Conservation (phyloP, 768 basidiomycete species). For the Hygrocybe punicea region DNA sequence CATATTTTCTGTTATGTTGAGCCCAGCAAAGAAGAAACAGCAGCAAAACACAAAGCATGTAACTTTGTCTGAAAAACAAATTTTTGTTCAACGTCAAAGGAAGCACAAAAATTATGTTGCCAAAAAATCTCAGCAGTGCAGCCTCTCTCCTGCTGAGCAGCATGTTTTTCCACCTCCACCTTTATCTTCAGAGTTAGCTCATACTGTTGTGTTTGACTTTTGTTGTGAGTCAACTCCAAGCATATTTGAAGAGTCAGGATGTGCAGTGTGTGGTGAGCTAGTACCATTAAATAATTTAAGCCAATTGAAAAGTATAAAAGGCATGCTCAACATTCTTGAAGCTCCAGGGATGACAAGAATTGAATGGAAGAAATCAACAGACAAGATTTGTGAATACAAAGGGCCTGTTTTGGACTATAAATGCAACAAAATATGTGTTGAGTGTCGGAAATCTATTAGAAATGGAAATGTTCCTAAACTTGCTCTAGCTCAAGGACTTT, state of each 20-base stretch:
- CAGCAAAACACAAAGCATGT: not conserved
- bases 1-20: not conserved
- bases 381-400: slow-evolving; percentile 9
- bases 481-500: slow-evolving; percentile 30
- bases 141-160: too few species aligned
- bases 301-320: slow-evolving; percentile 6
- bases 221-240: not conserved
- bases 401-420: slow-evolving; percentile 16
- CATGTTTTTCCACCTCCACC: not conserved
- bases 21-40: not conserved
- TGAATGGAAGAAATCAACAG: slow-evolving; percentile 2
- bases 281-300: slow-evolving; percentile 3
- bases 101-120: too few species aligned
- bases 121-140: too few species aligned
- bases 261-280: slow-evolving; percentile 31
- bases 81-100: slow-evolving; percentile 9
- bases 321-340: slow-evolving; percentile 2
- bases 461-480: slow-evolving; percentile 5
- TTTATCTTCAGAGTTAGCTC: not conserved
- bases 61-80: slow-evolving; percentile 16
- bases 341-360: slow-evolving; percentile 4
- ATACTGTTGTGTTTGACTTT: slow-evolving; percentile 2
- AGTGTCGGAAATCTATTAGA: not conserved
- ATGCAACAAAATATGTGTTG: slow-evolving; percentile 10
- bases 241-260: slow-evolving; percentile 27